Base-by-base conservation (phyloP, 2,329 filamentous ascomycete species). In the Akanthomyces dipterigenus region DNA sequence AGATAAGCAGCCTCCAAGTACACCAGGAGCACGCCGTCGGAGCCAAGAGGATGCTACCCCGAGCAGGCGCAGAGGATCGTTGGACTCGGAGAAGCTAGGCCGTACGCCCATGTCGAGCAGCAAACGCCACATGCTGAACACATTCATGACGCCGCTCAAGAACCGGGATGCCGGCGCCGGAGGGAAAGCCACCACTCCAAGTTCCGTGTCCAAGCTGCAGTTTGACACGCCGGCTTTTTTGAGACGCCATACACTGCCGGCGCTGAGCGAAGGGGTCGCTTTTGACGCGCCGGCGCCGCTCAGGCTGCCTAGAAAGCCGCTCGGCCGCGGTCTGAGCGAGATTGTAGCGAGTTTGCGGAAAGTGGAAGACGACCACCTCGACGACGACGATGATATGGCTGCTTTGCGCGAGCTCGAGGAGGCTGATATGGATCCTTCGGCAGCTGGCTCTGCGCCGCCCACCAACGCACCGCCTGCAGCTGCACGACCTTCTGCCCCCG, bases 351-450 rank as follows among this genome's bases (percentile, higher is more conserved):
- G 83, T 26, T 76, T 93, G 65, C 81, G 87, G 63, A 86, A 85
- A 69, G 79, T 90, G 60, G 86, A 91, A 70, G 88, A 91, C 57
- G 84, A 89, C 49, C 77, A 78, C 20, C 76, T 88, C 59, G 89
- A 91, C 55, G 89, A 93, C 28, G 89, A 93, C 38, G 89, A 93
- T 28, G 89, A 93, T 38, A 76, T 90, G 63, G 89, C 92, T 8
- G 85, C 87, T 1, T 75, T 93, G 69, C 82, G 82, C n/a, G 90
- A 92, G 69, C 76, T 88, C 68, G 89, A 93, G 71, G 72, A 75
- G 31, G 81, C 78, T 42, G 71, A 68, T n/a, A 65, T 63, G 58
- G 70, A 66, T 38, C 14, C 36, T 24, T 60, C 61, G 28, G 63
- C 57, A 54, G 51, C 67, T 1, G 66, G 45, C 20, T 66, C 68